Percentiles rank a stretch among this genome's conserved stretches.
phyloP scores from a whole-genome alignment of 2,329 filamentous ascomycete species.

The Trichoderma sp. region DNA sequence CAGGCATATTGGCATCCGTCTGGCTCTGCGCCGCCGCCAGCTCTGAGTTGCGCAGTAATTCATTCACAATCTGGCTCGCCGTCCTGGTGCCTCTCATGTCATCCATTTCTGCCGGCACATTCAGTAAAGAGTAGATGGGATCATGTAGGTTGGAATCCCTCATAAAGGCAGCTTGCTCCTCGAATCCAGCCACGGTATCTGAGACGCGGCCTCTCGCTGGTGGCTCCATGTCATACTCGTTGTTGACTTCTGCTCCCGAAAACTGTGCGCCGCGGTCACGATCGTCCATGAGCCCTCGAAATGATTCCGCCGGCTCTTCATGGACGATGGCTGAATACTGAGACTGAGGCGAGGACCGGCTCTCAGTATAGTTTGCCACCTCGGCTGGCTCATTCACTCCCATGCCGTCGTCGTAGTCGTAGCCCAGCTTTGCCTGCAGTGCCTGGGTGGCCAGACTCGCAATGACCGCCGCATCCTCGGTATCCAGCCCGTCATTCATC shows the following conservation, averaged over 20 bases:
- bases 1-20: not conserved
- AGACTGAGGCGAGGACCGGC: constrained; percentile 23
- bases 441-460: constrained; percentile 22
- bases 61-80: not conserved
- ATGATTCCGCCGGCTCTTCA: constrained; percentile 13
- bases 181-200: not conserved
- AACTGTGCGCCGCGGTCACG: constrained; percentile 13
- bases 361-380: constrained; percentile 13
- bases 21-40: not conserved
- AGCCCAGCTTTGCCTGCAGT: constrained; percentile 7
- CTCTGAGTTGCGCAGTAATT: not conserved
- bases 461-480: constrained; percentile 1
- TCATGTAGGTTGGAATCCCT: not conserved
- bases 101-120: not conserved
- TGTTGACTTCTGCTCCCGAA: not conserved
- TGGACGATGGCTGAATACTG: constrained; percentile 4
- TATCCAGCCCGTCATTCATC: not conserved
- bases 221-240: not conserved
- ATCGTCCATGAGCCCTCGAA: constrained; percentile 15
- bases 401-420: not conserved
- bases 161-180: not conserved
- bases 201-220: not conserved
- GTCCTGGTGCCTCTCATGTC: constrained; percentile 11
- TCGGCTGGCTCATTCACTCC: constrained; percentile 1
- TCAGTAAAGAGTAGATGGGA: not conserved